Evolutionary conservation across 305 asterid genomes (phyloP).

Genomic region (Andrographis paniculata): DNA sequence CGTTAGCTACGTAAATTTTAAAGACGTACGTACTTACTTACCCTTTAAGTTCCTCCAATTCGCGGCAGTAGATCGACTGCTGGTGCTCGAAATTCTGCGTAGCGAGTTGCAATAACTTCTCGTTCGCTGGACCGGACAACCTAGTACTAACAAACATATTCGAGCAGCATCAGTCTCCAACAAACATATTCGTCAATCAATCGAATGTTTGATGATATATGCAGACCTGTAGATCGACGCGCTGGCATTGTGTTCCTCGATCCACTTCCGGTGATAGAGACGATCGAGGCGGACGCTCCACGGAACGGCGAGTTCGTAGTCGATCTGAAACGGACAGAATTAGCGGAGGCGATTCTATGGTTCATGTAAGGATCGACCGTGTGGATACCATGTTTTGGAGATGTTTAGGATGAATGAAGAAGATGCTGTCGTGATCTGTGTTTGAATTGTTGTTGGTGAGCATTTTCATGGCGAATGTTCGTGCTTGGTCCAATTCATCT

Average conservation of each 20-base stretch:
- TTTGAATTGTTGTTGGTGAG: slow-evolving; percentile 20
- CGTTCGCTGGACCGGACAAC: slow-evolving; percentile 30
- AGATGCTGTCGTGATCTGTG: slow-evolving; percentile 18
- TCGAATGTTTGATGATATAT: too few species aligned
- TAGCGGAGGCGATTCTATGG: too few species aligned
- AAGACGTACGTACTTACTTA: slow-evolving; percentile 1
- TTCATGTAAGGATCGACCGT: too few species aligned
- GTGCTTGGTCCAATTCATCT: slow-evolving; percentile 34
- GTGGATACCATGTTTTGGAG: slow-evolving; percentile 41
- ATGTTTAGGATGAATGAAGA: slow-evolving; percentile 21
- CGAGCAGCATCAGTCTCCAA: neutral
- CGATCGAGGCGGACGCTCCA: slow-evolving; percentile 59
- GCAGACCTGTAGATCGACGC: slow-evolving; percentile 41
- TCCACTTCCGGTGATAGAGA: slow-evolving; percentile 55
- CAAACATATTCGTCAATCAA: too few species aligned
- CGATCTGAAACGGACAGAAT: too few species aligned
- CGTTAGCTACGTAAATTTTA: too few species aligned
- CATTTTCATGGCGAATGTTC: slow-evolving; percentile 28
- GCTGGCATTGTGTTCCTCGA: slow-evolving; percentile 32
- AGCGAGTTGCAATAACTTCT: slow-evolving; percentile 44
- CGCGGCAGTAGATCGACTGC: slow-evolving; percentile 33
- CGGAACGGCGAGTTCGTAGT: slow-evolving; percentile 38
- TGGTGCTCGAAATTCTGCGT: slow-evolving; percentile 33
- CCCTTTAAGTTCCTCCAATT: slow-evolving; percentile 54
- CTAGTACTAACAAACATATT: slow-evolving; percentile 13